These are phyloP conservation scores for Clathrus columnatus DNA, from an alignment of 768 basidiomycete species.

Conservation along the genomic window DNA sequence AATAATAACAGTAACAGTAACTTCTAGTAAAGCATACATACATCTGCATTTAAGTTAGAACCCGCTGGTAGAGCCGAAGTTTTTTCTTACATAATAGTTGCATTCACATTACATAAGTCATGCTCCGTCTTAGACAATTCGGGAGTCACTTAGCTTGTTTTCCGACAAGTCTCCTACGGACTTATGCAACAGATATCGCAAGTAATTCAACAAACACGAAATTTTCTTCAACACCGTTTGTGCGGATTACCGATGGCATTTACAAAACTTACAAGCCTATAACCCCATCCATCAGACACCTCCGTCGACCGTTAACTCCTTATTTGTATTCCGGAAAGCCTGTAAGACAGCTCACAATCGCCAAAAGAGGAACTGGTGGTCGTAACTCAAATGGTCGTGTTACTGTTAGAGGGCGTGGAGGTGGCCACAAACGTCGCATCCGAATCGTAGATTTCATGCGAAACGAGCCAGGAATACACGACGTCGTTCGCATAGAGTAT, in stretches of 20 bases:
- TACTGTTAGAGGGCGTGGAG: slow-evolving; percentile 82
- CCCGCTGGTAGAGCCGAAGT: too few species aligned
- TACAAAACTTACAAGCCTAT: slow-evolving; percentile 91
- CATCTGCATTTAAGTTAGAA: too few species aligned
- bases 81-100: too few species aligned
- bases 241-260: slow-evolving; percentile 24
- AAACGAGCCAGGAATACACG: slow-evolving; percentile 67
- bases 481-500: slow-evolving; percentile 92
- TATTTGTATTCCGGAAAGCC: slow-evolving; percentile 87
- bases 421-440: slow-evolving; percentile 83
- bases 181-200: slow-evolving; percentile 31
- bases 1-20: neutral
- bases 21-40: too few species aligned
- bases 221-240: neutral
- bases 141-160: neutral
- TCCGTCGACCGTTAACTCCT: slow-evolving; percentile 68
- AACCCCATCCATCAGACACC: slow-evolving; percentile 79
- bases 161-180: slow-evolving; percentile 6
- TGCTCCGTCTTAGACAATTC: neutral
- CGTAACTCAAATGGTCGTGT: slow-evolving; percentile 72
- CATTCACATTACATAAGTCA: too few species aligned
- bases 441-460: slow-evolving; percentile 83
- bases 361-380: slow-evolving; percentile 80
- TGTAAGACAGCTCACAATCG: slow-evolving; percentile 68
- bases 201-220: slow-evolving; percentile 19